These are phyloP conservation scores for Metschnikowia cerradonensis DNA, from an alignment of 805 yeast genomes.

Conservation along the genomic window DNA sequence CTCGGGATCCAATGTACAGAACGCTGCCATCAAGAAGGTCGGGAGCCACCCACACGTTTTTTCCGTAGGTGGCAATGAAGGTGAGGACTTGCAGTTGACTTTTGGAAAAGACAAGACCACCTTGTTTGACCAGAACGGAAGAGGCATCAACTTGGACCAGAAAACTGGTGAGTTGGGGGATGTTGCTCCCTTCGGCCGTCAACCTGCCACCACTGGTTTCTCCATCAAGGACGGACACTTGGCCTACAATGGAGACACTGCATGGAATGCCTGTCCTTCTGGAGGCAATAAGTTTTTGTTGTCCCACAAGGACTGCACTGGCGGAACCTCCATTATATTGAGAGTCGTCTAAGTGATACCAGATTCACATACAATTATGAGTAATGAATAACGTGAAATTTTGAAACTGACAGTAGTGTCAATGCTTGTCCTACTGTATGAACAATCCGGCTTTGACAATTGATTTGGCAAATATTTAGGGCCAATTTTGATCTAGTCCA, in stretches of 20 bases:
- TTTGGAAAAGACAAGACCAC: conserved; percentile 2
- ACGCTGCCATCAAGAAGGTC: conserved; percentile 26
- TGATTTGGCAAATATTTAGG: too few species aligned
- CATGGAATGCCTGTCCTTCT: conserved; percentile 39
- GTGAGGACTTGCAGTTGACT: conserved; percentile 17
- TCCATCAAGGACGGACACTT: conserved; percentile 36
- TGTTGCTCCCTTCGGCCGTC: conserved; percentile 30
- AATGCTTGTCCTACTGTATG: too few species aligned
- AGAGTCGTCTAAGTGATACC: conserved; percentile 10
- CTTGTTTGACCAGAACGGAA: conserved; percentile 28
- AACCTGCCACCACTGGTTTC: conserved; percentile 36
- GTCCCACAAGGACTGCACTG: conserved; percentile 25
- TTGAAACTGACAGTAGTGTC: too few species aligned
- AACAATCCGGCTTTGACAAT: too few species aligned
- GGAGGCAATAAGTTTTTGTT: conserved; percentile 21
- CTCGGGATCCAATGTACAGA: conserved; percentile 26
- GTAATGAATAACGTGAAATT: not conserved
- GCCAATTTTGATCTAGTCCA: too few species aligned
- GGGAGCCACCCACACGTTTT: conserved; percentile 30
- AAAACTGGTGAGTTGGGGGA: conserved; percentile 31
- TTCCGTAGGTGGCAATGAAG: conserved; percentile 31
- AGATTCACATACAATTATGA: not conserved
- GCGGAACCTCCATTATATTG: conserved; percentile 28
- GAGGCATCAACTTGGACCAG: conserved; percentile 26
- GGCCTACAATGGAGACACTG: conserved; percentile 28